Conservation (phyloP, 257 asterid genomes). For the Craterostigma plantagineum region DNA sequence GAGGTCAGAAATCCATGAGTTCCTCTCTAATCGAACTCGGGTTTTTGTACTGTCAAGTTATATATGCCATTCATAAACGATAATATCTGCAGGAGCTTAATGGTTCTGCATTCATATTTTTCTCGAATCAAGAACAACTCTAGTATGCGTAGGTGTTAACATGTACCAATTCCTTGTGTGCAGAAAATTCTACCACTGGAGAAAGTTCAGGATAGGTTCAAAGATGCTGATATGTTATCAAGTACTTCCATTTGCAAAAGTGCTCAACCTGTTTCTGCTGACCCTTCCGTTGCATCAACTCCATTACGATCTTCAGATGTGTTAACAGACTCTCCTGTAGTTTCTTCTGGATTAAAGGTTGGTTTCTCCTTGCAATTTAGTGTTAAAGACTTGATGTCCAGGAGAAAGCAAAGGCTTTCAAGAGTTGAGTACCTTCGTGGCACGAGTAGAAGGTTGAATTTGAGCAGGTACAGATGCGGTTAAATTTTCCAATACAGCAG, state of each 20-base stretch:
- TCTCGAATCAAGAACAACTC: neutral
- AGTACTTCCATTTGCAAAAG: too few relatives aligned
- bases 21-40: constrained; percentile 7
- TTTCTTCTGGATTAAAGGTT: constrained; percentile 30
- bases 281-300: constrained; percentile 16
- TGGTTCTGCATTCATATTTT: too few relatives aligned
- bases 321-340: constrained; percentile 26
- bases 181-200: constrained; percentile 17
- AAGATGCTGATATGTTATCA: too few relatives aligned
- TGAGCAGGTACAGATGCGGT: constrained; percentile 28
- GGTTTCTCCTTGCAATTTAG: constrained; percentile 70
- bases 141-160: too few relatives aligned
- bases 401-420: constrained; percentile 53
- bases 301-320: constrained; percentile 23
- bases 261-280: constrained; percentile 14
- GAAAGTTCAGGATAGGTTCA: constrained; percentile 19
- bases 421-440: constrained; percentile 23
- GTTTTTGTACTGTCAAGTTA: constrained; percentile 3
- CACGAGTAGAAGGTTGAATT: constrained; percentile 28
- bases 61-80: neutral
- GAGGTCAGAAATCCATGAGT: constrained; percentile 11
- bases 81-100: too few relatives aligned
- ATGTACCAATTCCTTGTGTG: neutral
- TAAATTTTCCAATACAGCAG: constrained; percentile 8
- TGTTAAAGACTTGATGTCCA: constrained; percentile 43